These are phyloP conservation scores for Akanthomyces dipterigenus DNA, from an alignment of 2,329 filamentous ascomycete genomes.

Conservation along the genomic window DNA sequence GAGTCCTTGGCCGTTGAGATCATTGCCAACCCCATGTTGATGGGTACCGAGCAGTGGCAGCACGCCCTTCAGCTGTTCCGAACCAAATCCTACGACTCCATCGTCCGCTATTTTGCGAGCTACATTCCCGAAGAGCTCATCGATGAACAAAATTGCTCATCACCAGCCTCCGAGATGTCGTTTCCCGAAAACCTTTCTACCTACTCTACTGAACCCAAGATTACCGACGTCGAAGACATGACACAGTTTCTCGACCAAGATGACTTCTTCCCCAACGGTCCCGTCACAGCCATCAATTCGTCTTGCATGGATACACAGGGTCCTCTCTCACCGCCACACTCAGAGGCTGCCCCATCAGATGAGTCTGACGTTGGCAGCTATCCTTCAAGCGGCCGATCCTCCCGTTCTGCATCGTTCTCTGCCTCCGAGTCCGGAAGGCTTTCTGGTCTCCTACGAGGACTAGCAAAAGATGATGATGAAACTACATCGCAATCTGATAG, in stretches of 20 bases:
- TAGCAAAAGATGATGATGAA: conserved; percentile 31
- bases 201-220: conserved; percentile 30
- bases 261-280: conserved; percentile 24
- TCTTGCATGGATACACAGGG: conserved; percentile 21
- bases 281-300: conserved; percentile 40
- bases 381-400: conserved; percentile 31
- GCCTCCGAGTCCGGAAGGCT: conserved; percentile 39
- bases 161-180: conserved; percentile 29
- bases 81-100: conserved; percentile 51
- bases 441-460: conserved; percentile 22
- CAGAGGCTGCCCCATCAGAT: conserved; percentile 42
- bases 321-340: conserved; percentile 37
- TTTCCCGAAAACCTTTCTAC: conserved; percentile 15
- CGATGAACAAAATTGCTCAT: conserved; percentile 25
- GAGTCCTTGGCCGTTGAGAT: conserved; percentile 55
- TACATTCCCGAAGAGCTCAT: conserved; percentile 48
- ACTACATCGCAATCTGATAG: conserved; percentile 41
- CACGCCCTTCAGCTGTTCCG: conserved; percentile 53
- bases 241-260: conserved; percentile 38
- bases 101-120: conserved; percentile 53
- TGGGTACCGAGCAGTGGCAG: conserved; percentile 54
- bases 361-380: conserved; percentile 23
- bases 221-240: conserved; percentile 33
- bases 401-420: conserved; percentile 46
- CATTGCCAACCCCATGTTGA: conserved; percentile 51